phyloP scores from a whole-genome alignment of 1,284 basidiomycete genomes.

The Cryptococcus sp. region DNA sequence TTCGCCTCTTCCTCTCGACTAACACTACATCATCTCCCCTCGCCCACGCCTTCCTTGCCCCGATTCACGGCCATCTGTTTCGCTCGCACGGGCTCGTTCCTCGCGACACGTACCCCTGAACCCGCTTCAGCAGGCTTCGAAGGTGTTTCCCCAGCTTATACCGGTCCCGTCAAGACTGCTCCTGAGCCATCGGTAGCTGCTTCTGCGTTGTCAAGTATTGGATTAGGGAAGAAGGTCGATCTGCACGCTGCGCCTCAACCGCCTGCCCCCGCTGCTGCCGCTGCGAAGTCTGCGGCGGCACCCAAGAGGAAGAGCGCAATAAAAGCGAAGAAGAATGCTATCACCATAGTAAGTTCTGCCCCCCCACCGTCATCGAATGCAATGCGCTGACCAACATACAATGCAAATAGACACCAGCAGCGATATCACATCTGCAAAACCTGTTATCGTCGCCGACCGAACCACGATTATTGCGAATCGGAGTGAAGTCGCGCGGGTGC shows the following conservation, averaged over 20 bases:
- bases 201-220: slow-evolving; percentile 19
- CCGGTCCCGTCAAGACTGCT: slow-evolving; percentile 14
- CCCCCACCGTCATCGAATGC: not conserved
- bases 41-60: not conserved
- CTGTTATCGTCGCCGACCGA: slow-evolving; percentile 59
- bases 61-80: not conserved
- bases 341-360: slow-evolving; percentile 74
- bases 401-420: slow-evolving; percentile 71
- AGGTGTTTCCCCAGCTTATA: slow-evolving; percentile 30
- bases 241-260: slow-evolving; percentile 9
- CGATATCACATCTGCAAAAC: slow-evolving; percentile 69
- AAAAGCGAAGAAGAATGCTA: slow-evolving; percentile 75
- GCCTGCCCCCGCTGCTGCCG: slow-evolving; percentile 7
- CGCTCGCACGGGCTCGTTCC: not conserved
- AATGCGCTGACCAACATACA: not conserved
- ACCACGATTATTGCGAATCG: slow-evolving; percentile 92
- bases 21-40: slow-evolving; percentile 20
- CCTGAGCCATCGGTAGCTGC: slow-evolving; percentile 1
- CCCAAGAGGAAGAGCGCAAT: slow-evolving; percentile 49
- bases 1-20: slow-evolving; percentile 28
- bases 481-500: slow-evolving; percentile 98
- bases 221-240: slow-evolving; percentile 8
- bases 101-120: too few species aligned
- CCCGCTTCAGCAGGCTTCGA: slow-evolving; percentile 25
- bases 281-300: slow-evolving; percentile 2